Evolutionary conservation across 2,329 filamentous ascomycete genomes (phyloP), one percentile per base, ranked within the genome.

Genomic region (Fusarium metavorans): DNA sequence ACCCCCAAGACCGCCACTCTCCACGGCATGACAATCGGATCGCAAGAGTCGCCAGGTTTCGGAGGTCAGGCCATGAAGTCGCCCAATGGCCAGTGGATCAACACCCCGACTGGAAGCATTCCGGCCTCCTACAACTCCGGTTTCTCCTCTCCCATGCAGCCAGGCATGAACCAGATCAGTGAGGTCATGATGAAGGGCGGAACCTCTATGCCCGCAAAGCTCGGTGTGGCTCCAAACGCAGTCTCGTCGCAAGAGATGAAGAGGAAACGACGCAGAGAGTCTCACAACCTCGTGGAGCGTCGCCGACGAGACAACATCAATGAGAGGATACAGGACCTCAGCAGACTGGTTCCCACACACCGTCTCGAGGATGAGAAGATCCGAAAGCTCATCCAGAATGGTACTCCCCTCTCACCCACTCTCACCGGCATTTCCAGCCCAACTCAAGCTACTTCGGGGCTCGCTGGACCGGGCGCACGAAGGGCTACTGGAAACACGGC

Each of bases 251-350:
- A 98, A 80, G 97, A 98, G 82, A 95, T 95, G 79, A 98, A 98
- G 89, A 91, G 95, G 77, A 94, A 96, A 82, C 90, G 95, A 70
- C 92, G 97, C 69, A 90, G 97, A 43, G 97, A 98, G 80, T 98
- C 96, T 1, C 97, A 99, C 85, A 98, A 99, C 81, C 88, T 97
- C 43, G 97, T 99, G 13, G 97, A 99, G 85, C 94, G 97, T 66
- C 92, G 97, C 61, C 93, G 97, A 71, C 92, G 97, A 72, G 97
- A 98, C 85, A 98, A 98, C 81, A 99, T 99, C 87, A 99, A 99
- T 78, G 97, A 99, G 84, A 92, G 97, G 50, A 99, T 99, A 73
- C 96, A 98, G 80, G 97, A 99, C 80, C 89, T 99, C 9, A 98
- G 96, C 80, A 94, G 95, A 78, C 90, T 99, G 20, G 96, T 99